These are phyloP conservation scores for Lepidium didymum DNA, from an alignment of 345 rosid species.

Conservation along the genomic window DNA sequence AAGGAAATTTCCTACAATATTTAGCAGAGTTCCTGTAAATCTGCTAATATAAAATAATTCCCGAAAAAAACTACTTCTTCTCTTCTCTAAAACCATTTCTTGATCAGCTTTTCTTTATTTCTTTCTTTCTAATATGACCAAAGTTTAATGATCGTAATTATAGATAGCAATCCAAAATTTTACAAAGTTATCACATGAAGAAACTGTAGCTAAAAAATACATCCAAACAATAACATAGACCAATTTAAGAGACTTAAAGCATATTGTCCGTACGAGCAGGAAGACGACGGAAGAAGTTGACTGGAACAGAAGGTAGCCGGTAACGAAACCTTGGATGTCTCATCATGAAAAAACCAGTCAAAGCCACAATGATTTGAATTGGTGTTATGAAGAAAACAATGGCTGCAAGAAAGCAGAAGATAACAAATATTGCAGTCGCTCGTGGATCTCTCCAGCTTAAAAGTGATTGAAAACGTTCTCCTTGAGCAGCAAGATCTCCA, in stretches of 20 bases:
- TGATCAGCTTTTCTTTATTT: too few species aligned
- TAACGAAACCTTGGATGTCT: slow-evolving; percentile 92
- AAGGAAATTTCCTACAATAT: too few species aligned
- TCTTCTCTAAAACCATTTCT: too few species aligned
- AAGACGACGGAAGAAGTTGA: slow-evolving; percentile 93
- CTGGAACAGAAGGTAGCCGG: slow-evolving; percentile 73
- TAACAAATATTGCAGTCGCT: slow-evolving; percentile 62
- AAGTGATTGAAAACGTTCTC: slow-evolving; percentile 78
- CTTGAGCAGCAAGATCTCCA: slow-evolving; percentile 95
- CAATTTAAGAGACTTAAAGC: slow-evolving; percentile 33
- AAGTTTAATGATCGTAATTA: background rate
- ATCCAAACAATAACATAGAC: background rate
- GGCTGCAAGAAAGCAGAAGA: slow-evolving; percentile 78
- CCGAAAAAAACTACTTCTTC: too few species aligned
- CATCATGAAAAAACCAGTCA: slow-evolving; percentile 73
- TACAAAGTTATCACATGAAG: background rate
- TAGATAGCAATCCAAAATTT: background rate
- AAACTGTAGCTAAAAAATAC: background rate
- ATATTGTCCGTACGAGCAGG: slow-evolving; percentile 91
- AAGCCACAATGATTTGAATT: slow-evolving; percentile 70
- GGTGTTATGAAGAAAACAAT: slow-evolving; percentile 83
- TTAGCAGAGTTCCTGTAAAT: too few species aligned
- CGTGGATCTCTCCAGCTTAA: slow-evolving; percentile 99
- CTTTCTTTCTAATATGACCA: too few species aligned
- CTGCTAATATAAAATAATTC: too few species aligned